Evolutionary conservation across 2,329 filamentous ascomycete species (phyloP).

Genomic region (Zymoseptoria ardabiliae): DNA sequence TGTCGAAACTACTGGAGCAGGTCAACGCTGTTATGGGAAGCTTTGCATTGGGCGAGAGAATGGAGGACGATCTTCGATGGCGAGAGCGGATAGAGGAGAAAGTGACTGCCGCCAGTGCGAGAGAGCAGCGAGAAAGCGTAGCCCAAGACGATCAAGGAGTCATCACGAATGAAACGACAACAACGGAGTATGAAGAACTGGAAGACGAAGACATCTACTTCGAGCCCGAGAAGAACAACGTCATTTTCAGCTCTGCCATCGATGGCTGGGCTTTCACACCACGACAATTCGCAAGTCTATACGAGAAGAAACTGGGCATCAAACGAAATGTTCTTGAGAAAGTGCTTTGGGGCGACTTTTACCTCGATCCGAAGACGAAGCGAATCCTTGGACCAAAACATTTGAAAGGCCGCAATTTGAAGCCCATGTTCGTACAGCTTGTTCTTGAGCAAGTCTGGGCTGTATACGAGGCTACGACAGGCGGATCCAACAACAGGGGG

Average conservation of each 20-base stretch:
- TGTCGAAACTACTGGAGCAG: conserved; percentile 85
- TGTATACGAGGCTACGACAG: conserved; percentile 82
- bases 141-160: conserved; percentile 40
- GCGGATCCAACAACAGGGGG: conserved; percentile 73
- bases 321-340: conserved; percentile 84
- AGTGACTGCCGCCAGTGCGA: conserved; percentile 57
- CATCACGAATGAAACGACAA: conserved; percentile 41
- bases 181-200: conserved; percentile 69
- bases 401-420: conserved; percentile 81
- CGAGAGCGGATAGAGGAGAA: conserved; percentile 85
- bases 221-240: conserved; percentile 95
- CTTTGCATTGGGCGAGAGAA: conserved; percentile 95
- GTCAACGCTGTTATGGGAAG: conserved; percentile 96
- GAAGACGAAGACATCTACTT: conserved; percentile 98
- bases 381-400: conserved; percentile 86
- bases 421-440: conserved; percentile 95
- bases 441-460: conserved; percentile 96
- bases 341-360: conserved; percentile 94
- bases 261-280: conserved; percentile 99
- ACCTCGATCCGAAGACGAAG: conserved; percentile 93
- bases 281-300: conserved; percentile 83
- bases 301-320: conserved; percentile 95
- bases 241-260: conserved; percentile 95
- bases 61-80: conserved; percentile 98
- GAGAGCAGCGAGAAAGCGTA: conserved; percentile 29